phyloP scores from a whole-genome alignment of 2,329 filamentous ascomycete species.

The Coniella lustricola region DNA sequence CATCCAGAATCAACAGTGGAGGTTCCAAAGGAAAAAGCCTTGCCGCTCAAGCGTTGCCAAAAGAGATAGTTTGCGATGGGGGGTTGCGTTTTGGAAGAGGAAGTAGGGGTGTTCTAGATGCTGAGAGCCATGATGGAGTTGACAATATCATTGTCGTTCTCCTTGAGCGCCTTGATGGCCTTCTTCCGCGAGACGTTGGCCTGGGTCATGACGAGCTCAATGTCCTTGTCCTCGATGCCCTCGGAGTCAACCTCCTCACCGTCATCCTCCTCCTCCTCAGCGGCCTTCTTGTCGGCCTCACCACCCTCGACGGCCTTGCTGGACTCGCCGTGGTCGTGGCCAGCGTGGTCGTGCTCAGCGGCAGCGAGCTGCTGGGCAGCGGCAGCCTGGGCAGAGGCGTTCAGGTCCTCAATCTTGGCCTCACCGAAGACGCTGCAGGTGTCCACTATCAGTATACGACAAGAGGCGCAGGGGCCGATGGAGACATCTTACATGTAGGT shows the following conservation, averaged over 20 bases:
- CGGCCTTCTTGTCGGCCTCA: slow-evolving; percentile 57
- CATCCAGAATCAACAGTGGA: slow-evolving; percentile 4
- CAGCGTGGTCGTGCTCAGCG: slow-evolving; percentile 59
- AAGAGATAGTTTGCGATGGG: background rate
- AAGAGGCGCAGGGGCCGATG: background rate
- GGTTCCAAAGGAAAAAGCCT: slow-evolving; percentile 10
- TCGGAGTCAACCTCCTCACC: slow-evolving; percentile 92
- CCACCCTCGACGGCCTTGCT: slow-evolving; percentile 52
- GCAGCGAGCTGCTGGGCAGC: slow-evolving; percentile 92
- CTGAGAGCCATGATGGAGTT: slow-evolving; percentile 99
- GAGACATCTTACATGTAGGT: slow-evolving; percentile 86
- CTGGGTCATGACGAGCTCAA: slow-evolving; percentile 98
- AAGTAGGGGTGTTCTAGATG: slow-evolving; percentile 50
- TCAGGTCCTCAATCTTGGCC: slow-evolving; percentile 99
- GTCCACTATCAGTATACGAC: slow-evolving; percentile 14
- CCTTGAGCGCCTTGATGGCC: slow-evolving; percentile 95
- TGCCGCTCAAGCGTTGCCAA: background rate
- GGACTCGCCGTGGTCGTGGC: slow-evolving; percentile 66
- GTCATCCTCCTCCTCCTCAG: slow-evolving; percentile 81
- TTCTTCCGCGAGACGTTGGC: slow-evolving; percentile 96
- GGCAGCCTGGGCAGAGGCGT: slow-evolving; percentile 93
- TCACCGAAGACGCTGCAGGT: slow-evolving; percentile 86
- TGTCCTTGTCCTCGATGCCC: slow-evolving; percentile 97
- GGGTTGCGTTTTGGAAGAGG: background rate
- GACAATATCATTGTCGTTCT: slow-evolving; percentile 99